A percentile compares a stretch with the other conserved stretches of the same genome.
phyloP scores from a whole-genome alignment of 768 basidiomycete species.

The Amanita rimosa region DNA sequence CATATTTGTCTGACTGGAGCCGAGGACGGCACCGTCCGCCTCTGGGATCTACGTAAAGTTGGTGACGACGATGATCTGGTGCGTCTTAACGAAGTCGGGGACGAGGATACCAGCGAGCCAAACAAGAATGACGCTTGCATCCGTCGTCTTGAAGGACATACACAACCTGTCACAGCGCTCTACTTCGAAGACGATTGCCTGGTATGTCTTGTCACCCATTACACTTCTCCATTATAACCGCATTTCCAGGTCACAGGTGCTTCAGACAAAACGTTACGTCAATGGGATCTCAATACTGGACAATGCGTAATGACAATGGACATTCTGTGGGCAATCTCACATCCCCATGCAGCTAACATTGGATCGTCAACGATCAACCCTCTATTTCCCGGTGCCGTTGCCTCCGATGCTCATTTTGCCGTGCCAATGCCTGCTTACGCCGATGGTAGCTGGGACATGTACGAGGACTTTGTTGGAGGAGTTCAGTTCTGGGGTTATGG shows the following conservation, averaged over 20 bases:
- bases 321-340: constrained; percentile 98
- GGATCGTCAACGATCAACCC: constrained; percentile 29
- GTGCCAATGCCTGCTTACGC: constrained; percentile 81
- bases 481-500: constrained; percentile 99
- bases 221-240: constrained; percentile 11
- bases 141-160: constrained; percentile 80
- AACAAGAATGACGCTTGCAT: constrained; percentile 52
- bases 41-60: constrained; percentile 88
- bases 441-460: constrained; percentile 90
- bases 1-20: constrained; percentile 86
- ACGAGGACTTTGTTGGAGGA: constrained; percentile 94
- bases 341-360: constrained; percentile 46
- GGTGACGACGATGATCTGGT: constrained; percentile 59
- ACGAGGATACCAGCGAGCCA: constrained; percentile 25
- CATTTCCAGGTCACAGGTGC: constrained; percentile 81
- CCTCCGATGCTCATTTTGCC: constrained; percentile 56
- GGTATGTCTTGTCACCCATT: constrained; percentile 31
- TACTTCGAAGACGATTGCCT: constrained; percentile 95
- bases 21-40: constrained; percentile 69
- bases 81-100: constrained; percentile 48
- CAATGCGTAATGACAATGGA: constrained; percentile 99
- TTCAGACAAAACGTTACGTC: constrained; percentile 94
- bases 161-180: constrained; percentile 82
- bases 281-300: constrained; percentile 95
- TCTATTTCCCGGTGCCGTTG: constrained; percentile 40